Base-by-base conservation (phyloP, 305 asterid species). In the Solanum hybrid region DNA sequence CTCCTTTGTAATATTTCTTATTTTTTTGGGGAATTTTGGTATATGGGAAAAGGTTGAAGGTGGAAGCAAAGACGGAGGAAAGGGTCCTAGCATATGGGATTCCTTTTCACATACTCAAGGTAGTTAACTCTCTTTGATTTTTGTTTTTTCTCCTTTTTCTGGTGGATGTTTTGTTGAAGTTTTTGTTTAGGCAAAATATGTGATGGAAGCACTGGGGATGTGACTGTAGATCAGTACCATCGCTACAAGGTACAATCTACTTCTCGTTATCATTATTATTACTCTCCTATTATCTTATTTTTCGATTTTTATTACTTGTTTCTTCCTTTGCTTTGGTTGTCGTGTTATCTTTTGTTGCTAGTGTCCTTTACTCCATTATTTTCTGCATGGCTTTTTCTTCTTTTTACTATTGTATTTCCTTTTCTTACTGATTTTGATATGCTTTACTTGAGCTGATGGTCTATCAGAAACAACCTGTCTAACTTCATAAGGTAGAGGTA, bases 41-140 rank as follows among this genome's bases (percentile, higher is more conserved):
- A 39, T 81, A 57, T 75, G 88, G 29, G 9, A 86, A 85, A 75
- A 93, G 96, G 94, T 93, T 90, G 97, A 95, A 91, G 96, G 96
- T 86, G 95, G 94, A 61, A 90, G 86, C 61, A 90, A 91, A 89
- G 94, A 92, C 90, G 96, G 91, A 89, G 95, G 94, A 36, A 92
- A 91, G 89, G 95, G 96, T n/a, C 93, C 93, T 65, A 91, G 93
- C 90, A 93, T 94, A 72, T 94, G 95, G 95, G 96, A 94, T 93
- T 93, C 92, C 65, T 94, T 93, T 89, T 91, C 93, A 24, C 94
- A 72, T 65, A 61, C 87, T 89, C 94, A 93, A 78, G 96, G 96
- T 94, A 77, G 39, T 81, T 45, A 11, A 27, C 13, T 65, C 2
- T 37, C 37, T 3, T 22, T 68, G 26, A 6, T 9, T 68, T 36